Percentiles rank a stretch among this genome's conserved stretches.
These are phyloP conservation scores for Lachnellula suecica DNA, from an alignment of 2,329 filamentous ascomycete species.

Conservation along the genomic window DNA sequence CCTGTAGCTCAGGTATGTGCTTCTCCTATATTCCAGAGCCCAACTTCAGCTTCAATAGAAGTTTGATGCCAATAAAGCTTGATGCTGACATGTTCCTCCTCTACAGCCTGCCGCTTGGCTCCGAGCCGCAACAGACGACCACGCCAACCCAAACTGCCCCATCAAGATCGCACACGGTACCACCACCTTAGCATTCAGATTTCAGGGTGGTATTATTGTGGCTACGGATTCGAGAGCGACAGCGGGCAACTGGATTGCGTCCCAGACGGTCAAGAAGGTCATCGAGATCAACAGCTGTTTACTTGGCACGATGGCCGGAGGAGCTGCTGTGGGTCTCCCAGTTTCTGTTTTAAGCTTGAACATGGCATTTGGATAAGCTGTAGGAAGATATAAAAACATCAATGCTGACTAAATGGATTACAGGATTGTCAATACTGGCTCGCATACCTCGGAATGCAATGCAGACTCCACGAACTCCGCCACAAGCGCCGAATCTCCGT, in stretches of 20 bases:
- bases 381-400: background rate
- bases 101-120: conserved; percentile 86
- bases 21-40: conserved; percentile 4
- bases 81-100: conserved; percentile 15
- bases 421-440: conserved; percentile 99
- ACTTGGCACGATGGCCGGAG: conserved; percentile 96
- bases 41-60: conserved; percentile 11
- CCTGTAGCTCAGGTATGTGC: conserved; percentile 80
- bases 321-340: conserved; percentile 69
- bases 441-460: conserved; percentile 97
- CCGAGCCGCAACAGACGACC: conserved; percentile 94
- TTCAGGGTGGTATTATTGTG: conserved; percentile 97
- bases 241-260: conserved; percentile 98
- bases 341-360: background rate
- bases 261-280: conserved; percentile 99
- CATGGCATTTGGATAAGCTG: background rate
- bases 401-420: conserved; percentile 1
- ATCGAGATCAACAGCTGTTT: conserved; percentile 96
- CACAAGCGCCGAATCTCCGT: conserved; percentile 99
- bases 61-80: background rate
- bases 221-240: conserved; percentile 97
- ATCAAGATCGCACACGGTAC: conserved; percentile 99
- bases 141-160: conserved; percentile 92
- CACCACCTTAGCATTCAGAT: conserved; percentile 95
- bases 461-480: conserved; percentile 96